phyloP scores from a whole-genome alignment of 176 grass and related monocot species.

The Ensete glaucum region DNA sequence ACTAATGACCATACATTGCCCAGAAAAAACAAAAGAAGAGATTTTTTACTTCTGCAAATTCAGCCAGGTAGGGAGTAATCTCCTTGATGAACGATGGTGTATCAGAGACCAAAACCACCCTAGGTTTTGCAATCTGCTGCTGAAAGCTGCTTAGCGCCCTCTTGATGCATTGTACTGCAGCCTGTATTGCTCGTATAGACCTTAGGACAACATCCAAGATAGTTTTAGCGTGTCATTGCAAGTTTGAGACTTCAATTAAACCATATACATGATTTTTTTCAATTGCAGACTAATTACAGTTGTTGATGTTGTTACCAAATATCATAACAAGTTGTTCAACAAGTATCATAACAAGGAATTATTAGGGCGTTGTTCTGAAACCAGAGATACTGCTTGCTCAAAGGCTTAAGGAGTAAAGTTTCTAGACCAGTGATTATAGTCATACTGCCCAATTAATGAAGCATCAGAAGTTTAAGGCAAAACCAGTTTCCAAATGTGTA shows the following conservation, averaged over 20 bases:
- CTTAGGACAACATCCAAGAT: constrained; percentile 37
- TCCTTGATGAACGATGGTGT: constrained; percentile 67
- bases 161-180: constrained; percentile 79
- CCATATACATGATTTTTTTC: neutral
- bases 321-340: neutral
- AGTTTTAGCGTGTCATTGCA: constrained; percentile 9
- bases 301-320: neutral
- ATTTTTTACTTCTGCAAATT: constrained; percentile 70
- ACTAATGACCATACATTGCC: neutral
- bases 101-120: constrained; percentile 67
- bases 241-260: neutral
- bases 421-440: neutral
- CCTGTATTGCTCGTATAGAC: constrained; percentile 58
- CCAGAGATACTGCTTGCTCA: neutral
- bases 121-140: constrained; percentile 32
- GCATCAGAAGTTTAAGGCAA: too few species aligned
- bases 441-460: too few species aligned
- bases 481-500: too few species aligned
- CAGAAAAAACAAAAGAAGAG: neutral
- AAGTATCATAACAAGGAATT: neutral
- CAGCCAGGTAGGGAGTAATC: constrained; percentile 50
- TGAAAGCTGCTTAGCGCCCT: constrained; percentile 42
- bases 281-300: neutral
- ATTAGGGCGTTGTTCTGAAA: neutral
- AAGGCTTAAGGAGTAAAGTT: neutral